Conservation (phyloP, 371 early-diverging fungal species). For the Lichtheimia ornata region DNA sequence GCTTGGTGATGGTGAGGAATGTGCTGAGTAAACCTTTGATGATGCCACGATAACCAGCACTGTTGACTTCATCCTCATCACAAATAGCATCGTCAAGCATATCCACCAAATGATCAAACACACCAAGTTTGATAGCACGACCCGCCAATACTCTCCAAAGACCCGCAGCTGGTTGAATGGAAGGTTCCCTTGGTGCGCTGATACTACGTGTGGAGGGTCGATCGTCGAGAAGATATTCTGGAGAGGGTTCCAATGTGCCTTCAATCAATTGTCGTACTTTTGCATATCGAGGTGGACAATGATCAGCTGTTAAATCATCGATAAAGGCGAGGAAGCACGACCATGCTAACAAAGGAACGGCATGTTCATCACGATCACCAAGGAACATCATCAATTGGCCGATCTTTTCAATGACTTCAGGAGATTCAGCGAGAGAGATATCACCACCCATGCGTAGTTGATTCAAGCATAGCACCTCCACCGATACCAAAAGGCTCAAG, state of each 20-base stretch:
- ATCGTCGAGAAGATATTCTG: slow-evolving; percentile 13
- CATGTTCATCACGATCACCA: slow-evolving; percentile 27
- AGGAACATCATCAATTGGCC: slow-evolving; percentile 30
- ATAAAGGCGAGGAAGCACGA: slow-evolving; percentile 34
- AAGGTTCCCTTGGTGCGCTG: slow-evolving; percentile 5
- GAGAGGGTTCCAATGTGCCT: slow-evolving; percentile 5
- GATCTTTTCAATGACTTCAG: slow-evolving; percentile 20
- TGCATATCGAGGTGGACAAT: slow-evolving; percentile 17
- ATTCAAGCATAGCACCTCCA: slow-evolving; percentile 6
- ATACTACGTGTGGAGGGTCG: slow-evolving; percentile 19
- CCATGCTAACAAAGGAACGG: slow-evolving; percentile 44
- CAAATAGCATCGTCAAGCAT: slow-evolving; percentile 29
- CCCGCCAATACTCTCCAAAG: slow-evolving; percentile 30
- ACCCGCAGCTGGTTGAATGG: slow-evolving; percentile 24
- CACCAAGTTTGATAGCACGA: slow-evolving; percentile 33
- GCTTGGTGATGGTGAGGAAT: slow-evolving; percentile 34
- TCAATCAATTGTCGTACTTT: slow-evolving; percentile 16
- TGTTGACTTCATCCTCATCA: slow-evolving; percentile 34
- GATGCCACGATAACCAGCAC: slow-evolving; percentile 25
- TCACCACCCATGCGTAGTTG: slow-evolving; percentile 3
- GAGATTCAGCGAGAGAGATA: not conserved
- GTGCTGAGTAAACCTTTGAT: slow-evolving; percentile 24
- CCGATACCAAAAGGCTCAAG: slow-evolving; percentile 25
- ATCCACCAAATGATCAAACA: slow-evolving; percentile 22
- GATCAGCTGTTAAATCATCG: slow-evolving; percentile 11